Percentiles rank a stretch among this genome's conserved stretches.
Evolutionary conservation across 1,284 basidiomycete species (phyloP).

Genomic region (Wolfiporia cocos): DNA sequence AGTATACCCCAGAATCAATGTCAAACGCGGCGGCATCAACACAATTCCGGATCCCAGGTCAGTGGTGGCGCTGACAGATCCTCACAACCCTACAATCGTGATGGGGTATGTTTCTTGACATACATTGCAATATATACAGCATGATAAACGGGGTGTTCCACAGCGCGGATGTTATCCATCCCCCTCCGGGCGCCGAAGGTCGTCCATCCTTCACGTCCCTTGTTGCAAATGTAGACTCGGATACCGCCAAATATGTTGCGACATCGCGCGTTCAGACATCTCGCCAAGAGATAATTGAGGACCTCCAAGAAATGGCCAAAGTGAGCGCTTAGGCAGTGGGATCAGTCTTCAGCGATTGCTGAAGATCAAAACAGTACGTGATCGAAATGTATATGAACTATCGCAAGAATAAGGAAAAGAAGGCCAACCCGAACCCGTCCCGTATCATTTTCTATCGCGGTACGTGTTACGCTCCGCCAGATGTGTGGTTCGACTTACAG

Average conservation of each 20-base stretch:
- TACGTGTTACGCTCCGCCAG: slow-evolving; percentile 37
- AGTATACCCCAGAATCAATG: slow-evolving; percentile 53
- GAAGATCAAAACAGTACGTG: slow-evolving; percentile 44
- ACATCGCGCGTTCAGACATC: slow-evolving; percentile 62
- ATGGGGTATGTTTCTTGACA: slow-evolving; percentile 47
- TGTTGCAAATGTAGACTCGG: slow-evolving; percentile 68
- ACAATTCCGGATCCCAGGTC: slow-evolving; percentile 60
- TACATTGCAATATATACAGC: background rate
- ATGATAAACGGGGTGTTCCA: background rate
- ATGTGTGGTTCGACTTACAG: background rate
- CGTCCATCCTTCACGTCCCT: slow-evolving; percentile 73
- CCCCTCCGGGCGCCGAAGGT: slow-evolving; percentile 64
- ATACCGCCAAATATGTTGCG: slow-evolving; percentile 47
- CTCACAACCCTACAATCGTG: slow-evolving; percentile 66
- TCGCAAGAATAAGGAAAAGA: slow-evolving; percentile 45
- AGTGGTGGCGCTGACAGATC: slow-evolving; percentile 56
- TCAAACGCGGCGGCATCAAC: slow-evolving; percentile 78
- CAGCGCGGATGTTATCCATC: slow-evolving; percentile 77
- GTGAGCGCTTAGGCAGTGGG: slow-evolving; percentile 21
- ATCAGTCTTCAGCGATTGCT: background rate
- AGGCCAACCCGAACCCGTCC: slow-evolving; percentile 42
- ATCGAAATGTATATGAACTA: slow-evolving; percentile 53
- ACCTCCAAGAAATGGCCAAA: slow-evolving; percentile 55
- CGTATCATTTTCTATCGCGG: slow-evolving; percentile 74
- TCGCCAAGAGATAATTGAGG: slow-evolving; percentile 69